Conservation (phyloP, 345 rosid genomes). For the Noccaea bulbosa region DNA sequence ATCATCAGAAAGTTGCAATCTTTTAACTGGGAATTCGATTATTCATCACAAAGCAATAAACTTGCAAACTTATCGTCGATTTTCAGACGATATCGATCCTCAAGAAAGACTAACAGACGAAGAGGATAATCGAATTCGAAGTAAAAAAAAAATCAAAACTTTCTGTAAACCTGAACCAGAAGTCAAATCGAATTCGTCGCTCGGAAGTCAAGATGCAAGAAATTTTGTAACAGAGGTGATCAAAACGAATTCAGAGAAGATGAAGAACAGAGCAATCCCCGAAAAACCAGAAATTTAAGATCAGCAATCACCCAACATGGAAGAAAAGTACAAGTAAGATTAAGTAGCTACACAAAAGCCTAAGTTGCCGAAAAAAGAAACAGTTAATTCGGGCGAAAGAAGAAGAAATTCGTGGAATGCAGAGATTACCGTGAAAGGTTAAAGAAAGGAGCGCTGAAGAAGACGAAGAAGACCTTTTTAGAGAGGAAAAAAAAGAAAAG, state of each 20-base stretch:
- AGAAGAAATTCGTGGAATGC: background rate
- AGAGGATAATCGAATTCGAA: background rate
- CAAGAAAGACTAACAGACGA: background rate
- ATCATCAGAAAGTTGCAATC: no score
- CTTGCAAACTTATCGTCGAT: background rate
- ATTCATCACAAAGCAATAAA: background rate
- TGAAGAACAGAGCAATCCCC: no score
- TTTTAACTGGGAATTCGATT: background rate
- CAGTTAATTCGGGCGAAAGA: background rate
- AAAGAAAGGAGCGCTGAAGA: background rate
- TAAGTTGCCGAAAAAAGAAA: background rate
- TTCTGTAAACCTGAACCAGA: background rate
- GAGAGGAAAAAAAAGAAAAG: background rate
- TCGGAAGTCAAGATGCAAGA: background rate
- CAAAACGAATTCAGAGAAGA: background rate
- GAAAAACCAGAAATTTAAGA: no score
- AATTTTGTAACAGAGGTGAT: background rate
- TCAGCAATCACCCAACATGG: no score
- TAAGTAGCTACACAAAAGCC: background rate
- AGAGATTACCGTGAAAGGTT: background rate
- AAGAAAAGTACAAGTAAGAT: no score
- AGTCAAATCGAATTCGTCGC: background rate
- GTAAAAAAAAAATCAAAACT: no score
- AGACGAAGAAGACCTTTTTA: background rate
- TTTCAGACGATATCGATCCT: background rate